phyloP scores from a whole-genome alignment of 371 early-diverging fungal species.

The Haplosporangium sp. region DNA sequence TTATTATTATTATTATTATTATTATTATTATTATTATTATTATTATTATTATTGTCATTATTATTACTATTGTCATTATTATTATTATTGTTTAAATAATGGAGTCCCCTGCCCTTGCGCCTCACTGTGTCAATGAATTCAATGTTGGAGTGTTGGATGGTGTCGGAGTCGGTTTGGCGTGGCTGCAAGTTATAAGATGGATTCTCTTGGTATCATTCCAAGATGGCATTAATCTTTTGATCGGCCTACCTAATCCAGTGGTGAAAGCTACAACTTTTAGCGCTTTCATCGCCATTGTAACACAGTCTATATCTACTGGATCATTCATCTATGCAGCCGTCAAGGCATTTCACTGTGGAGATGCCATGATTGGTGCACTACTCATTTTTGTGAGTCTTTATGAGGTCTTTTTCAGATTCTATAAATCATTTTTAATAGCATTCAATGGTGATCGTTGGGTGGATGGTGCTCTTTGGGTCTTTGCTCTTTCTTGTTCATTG shows the following conservation, averaged over 20 bases:
- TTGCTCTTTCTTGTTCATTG: conserved; percentile 1
- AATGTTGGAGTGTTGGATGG: conserved; percentile 1
- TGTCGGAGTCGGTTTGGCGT: not conserved
- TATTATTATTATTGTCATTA: not conserved
- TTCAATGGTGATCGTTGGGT: not conserved
- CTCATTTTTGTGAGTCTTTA: conserved; percentile 5
- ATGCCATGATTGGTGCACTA: not conserved
- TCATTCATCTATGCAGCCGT: not conserved
- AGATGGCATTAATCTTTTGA: conserved; percentile 1
- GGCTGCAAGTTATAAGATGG: conserved; percentile 3
- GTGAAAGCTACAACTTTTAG: not conserved
- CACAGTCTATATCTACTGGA: not conserved
- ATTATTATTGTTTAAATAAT: not conserved
- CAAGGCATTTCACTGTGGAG: not conserved
- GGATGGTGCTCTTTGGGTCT: not conserved
- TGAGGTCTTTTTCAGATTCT: not conserved
- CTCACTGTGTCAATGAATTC: not conserved
- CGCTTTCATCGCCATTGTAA: not conserved
- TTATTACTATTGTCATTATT: not conserved
- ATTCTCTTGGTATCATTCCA: not conserved
- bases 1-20: too few species aligned
- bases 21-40: too few species aligned
- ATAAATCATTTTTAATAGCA: not conserved
- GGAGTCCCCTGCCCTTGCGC: not conserved
- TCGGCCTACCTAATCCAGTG: not conserved